A percentile compares a stretch with the other conserved stretches of the same genome.
Evolutionary conservation across 768 basidiomycete genomes (phyloP).

Genomic region (Lepiota brunneoincarnata): DNA sequence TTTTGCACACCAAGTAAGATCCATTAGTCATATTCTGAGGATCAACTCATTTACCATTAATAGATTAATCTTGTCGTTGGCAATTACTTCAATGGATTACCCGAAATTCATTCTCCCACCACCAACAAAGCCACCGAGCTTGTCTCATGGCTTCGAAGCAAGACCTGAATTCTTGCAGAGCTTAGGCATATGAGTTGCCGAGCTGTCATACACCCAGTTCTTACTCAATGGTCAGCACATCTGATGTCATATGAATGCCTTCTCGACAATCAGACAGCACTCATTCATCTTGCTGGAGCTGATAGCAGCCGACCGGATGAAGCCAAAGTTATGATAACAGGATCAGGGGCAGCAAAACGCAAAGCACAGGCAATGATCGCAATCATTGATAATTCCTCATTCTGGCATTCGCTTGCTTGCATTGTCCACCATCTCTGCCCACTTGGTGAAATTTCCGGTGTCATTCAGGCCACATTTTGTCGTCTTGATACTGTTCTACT

Average conservation of each 20-base stretch:
- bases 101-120: constrained; percentile 12
- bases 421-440: constrained; percentile 26
- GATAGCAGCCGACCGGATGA: constrained; percentile 10
- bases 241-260: constrained; percentile 25
- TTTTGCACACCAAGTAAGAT: constrained; percentile 25
- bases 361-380: constrained; percentile 21
- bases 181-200: too few relatives aligned
- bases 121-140: constrained; percentile 18
- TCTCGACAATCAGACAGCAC: constrained; percentile 15
- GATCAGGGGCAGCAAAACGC: constrained; percentile 12
- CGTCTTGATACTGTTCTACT: constrained; percentile 31
- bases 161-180: constrained; percentile 25
- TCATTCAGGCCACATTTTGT: constrained; percentile 25
- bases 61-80: constrained; percentile 31
- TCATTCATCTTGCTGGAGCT: constrained; percentile 4
- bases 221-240: constrained; percentile 33
- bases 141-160: constrained; percentile 32
- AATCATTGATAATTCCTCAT: constrained; percentile 14
- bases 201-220: constrained; percentile 26
- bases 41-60: neutral
- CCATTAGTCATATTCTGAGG: neutral
- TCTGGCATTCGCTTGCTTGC: constrained; percentile 22
- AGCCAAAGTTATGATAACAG: constrained; percentile 5
- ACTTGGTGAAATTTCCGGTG: constrained; percentile 34
- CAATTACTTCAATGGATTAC: constrained; percentile 24